These are phyloP conservation scores for Vitis hybrid DNA, from an alignment of 177 flowering plant species.

Conservation along the genomic window DNA sequence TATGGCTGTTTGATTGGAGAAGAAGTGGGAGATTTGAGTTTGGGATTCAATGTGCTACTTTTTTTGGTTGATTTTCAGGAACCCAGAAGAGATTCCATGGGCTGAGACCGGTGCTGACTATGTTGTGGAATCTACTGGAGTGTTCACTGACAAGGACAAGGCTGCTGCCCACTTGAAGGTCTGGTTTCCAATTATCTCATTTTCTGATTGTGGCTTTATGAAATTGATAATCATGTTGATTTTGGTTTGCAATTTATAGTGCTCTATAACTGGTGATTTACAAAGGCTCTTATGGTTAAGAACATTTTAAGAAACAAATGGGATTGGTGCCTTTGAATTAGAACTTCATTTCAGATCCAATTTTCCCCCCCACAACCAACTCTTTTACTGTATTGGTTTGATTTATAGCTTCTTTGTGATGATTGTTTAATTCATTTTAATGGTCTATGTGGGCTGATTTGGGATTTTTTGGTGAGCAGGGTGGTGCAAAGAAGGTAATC, in stretches of 20 bases:
- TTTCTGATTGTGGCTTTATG: background rate
- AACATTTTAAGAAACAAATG: no score
- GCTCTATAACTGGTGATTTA: no score
- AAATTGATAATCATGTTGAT: background rate
- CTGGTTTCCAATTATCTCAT: background rate
- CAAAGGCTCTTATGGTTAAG: no score
- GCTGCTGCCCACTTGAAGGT: conserved; percentile 89
- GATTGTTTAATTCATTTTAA: background rate
- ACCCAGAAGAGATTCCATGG: conserved; percentile 76
- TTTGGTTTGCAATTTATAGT: background rate
- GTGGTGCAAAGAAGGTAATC: conserved; percentile 90
- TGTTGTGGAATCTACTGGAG: conserved; percentile 77
- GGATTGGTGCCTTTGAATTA: no score
- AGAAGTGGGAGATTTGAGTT: background rate
- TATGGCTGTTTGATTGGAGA: background rate
- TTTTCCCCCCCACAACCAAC: no score
- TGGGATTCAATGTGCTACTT: background rate
- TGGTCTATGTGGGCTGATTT: background rate
- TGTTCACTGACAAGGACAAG: conserved; percentile 82
- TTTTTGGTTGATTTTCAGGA: conserved; percentile 26
- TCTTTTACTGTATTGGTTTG: background rate
- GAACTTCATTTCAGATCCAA: no score
- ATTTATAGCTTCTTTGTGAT: background rate
- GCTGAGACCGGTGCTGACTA: conserved; percentile 58
- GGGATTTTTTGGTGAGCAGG: conserved; percentile 35